Base-by-base conservation (phyloP, 768 basidiomycete species). In the Hypholoma sublateritium region DNA sequence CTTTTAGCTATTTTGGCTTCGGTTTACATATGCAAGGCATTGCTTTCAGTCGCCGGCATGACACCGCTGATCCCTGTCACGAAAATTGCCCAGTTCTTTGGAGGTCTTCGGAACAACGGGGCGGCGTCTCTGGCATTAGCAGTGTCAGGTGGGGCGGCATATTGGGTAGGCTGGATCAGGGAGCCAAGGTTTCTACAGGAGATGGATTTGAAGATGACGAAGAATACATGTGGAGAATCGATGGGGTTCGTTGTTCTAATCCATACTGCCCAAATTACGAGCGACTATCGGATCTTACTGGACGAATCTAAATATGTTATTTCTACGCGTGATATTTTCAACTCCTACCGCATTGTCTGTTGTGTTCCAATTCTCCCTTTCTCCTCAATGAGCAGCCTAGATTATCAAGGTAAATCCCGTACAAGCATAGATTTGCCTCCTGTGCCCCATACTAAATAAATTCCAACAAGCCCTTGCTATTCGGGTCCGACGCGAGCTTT, bases 121-220 rank as follows among this genome's bases (percentile, higher is more conserved):
- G 5, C 28, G 39, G 46, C 5, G 24, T 6, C 12, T 13, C 4
- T 17, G 35, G 55, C n/a, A 19, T 49, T 11, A 41, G 35, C 9
- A 25, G 41, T 41, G 17, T 42, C 9, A 32, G 46, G 4, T 56
- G 55, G 55, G 55, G 55, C 6, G 47, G 55, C 42, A 19, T 46
- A 46, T 14, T 2, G 21, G 44, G 44, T 7, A 14, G 13, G 1
- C 44, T 25, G 4, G 44, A 46, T 24, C 4, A 4, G 12, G 44
- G 44, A 13, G 7, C 2, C 7, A 14, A 14, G 21, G 21, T 46
- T 2, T 21, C 19, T 5, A 14, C 19, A 7, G 13, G 21, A 14
- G 44, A 45, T 19, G 19, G 13, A 5, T 45, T 45, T 13, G 19
- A 45, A 9, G 22, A 12, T 8, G 44, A 24, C 19, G 19, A 24